A percentile compares a stretch with the other conserved stretches of the same genome.
Conservation (phyloP, 2,329 filamentous ascomycete genomes). For the Neopestalotiopsis sp. region DNA sequence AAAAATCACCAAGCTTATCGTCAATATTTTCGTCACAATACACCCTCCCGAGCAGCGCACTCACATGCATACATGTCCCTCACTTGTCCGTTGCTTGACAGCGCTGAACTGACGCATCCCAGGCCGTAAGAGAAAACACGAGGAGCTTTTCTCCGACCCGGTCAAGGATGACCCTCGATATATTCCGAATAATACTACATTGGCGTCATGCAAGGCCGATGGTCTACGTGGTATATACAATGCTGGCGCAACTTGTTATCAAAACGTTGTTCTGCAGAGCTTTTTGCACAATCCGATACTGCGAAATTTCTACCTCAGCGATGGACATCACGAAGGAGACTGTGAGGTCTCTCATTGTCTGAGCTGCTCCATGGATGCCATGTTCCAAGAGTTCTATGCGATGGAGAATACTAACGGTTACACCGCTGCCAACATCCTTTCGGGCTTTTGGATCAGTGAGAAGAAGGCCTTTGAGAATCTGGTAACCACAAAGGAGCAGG, state of each 20-base stretch:
- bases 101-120: slow-evolving; percentile 20
- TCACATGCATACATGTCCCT: not conserved
- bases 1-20: slow-evolving; percentile 16
- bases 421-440: slow-evolving; percentile 86
- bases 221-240: slow-evolving; percentile 94
- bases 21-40: too few relatives aligned
- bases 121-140: slow-evolving; percentile 77
- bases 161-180: slow-evolving; percentile 77
- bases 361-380: slow-evolving; percentile 75
- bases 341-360: slow-evolving; percentile 70
- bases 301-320: slow-evolving; percentile 88
- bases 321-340: slow-evolving; percentile 81
- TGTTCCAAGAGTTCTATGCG: slow-evolving; percentile 75
- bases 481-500: slow-evolving; percentile 92
- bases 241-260: slow-evolving; percentile 97
- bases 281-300: slow-evolving; percentile 93
- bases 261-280: slow-evolving; percentile 93
- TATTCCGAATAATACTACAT: slow-evolving; percentile 78
- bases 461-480: slow-evolving; percentile 74
- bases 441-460: slow-evolving; percentile 88
- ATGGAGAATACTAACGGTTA: slow-evolving; percentile 86
- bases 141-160: slow-evolving; percentile 70
- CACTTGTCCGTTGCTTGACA: not conserved
- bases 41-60: too few relatives aligned
- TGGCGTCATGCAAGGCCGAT: slow-evolving; percentile 82